Percentiles rank a stretch among this genome's conserved stretches.
Conservation (phyloP, 257 asterid genomes). For the Ilex asprella region DNA sequence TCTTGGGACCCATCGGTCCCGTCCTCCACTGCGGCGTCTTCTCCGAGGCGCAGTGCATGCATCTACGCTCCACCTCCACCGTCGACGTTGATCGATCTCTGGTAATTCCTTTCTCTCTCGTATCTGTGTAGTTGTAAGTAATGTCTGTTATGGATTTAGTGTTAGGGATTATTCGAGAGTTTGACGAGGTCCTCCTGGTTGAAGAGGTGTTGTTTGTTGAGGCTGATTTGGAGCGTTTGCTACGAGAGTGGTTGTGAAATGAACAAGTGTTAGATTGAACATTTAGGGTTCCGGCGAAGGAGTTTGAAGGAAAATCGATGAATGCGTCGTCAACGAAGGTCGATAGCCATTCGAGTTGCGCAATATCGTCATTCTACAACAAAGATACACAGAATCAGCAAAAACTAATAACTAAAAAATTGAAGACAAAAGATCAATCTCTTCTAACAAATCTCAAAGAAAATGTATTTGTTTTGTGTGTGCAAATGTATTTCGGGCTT, state of each 20-base stretch:
- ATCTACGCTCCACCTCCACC: conserved; percentile 37
- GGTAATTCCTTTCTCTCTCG: conserved; percentile 10
- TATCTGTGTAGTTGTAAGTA: conserved; percentile 6
- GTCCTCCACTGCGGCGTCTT: conserved; percentile 90
- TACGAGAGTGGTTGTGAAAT: conserved; percentile 31
- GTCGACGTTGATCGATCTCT: conserved; percentile 16
- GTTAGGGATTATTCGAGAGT: neutral
- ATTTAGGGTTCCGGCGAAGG: conserved; percentile 22
- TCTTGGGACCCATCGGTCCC: conserved; percentile 78
- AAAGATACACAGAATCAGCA: too few relatives aligned
- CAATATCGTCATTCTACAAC: conserved; percentile 48
- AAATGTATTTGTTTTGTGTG: neutral
- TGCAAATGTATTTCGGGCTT: neutral
- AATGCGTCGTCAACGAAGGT: conserved; percentile 63
- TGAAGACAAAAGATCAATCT: too few relatives aligned
- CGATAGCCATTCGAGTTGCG: conserved; percentile 77
- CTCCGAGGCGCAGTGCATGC: conserved; percentile 78
- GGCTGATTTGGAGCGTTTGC: conserved; percentile 40
- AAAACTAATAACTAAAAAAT: too few relatives aligned
- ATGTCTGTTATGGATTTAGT: too few relatives aligned
- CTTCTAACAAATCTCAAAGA: neutral
- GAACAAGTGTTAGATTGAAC: conserved; percentile 8
- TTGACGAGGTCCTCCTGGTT: conserved; percentile 11
- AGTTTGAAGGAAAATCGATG: conserved; percentile 37
- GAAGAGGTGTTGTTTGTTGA: neutral